A percentile compares a stretch with the other conserved stretches of the same genome.
Conservation (phyloP, 805 yeast species). For the Kockiozyma suomiensis region DNA sequence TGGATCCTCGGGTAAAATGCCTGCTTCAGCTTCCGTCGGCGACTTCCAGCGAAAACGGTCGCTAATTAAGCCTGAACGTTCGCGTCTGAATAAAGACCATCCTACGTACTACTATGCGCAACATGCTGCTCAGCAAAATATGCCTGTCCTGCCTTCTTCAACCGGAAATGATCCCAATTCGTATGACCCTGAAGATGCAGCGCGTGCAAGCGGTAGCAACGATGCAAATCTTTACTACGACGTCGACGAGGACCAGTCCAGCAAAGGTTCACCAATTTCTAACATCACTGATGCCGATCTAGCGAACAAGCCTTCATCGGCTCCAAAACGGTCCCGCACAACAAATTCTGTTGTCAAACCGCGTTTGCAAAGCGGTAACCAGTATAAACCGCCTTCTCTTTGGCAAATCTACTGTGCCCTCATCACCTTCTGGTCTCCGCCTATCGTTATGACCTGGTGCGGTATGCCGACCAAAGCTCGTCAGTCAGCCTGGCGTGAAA, state of each 20-base stretch:
- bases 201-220: not conserved
- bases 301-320: not conserved
- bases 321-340: not conserved
- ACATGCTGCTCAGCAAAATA: constrained; percentile 63
- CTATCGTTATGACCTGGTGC: constrained; percentile 64
- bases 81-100: constrained; percentile 62
- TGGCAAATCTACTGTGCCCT: constrained; percentile 83
- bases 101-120: constrained; percentile 80
- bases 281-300: constrained; percentile 7
- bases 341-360: not conserved
- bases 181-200: constrained; percentile 14
- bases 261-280: constrained; percentile 22
- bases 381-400: constrained; percentile 37
- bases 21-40: constrained; percentile 21
- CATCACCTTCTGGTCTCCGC: constrained; percentile 92
- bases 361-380: not conserved
- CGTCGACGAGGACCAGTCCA: constrained; percentile 20
- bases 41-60: constrained; percentile 57
- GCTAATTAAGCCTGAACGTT: constrained; percentile 82
- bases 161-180: constrained; percentile 69
- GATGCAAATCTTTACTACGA: constrained; percentile 10
- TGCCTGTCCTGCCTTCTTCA: constrained; percentile 66
- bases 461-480: constrained; percentile 80
- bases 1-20: constrained; percentile 9
- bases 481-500: constrained; percentile 97